Evolutionary conservation across 2,329 filamentous ascomycete species (phyloP).

Genomic region (Ilyonectria sp.): DNA sequence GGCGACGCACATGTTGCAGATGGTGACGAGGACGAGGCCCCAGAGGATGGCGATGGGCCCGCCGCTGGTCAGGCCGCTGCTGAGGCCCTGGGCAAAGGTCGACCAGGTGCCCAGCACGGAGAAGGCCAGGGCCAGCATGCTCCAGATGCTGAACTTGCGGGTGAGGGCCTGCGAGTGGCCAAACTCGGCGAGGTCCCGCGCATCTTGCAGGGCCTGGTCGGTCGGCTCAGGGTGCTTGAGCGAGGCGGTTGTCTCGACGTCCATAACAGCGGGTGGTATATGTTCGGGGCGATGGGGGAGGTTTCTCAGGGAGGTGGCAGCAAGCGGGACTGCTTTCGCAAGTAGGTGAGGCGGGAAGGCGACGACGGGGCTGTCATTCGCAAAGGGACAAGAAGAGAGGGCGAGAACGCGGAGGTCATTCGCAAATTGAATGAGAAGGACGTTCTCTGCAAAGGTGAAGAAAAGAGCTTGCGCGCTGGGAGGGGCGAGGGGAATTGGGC

Average conservation of each 20-base stretch:
- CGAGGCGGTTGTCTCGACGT: conserved; percentile 44
- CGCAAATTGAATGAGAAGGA: conserved; percentile 5
- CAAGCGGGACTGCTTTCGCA: background rate
- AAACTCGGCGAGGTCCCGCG: conserved; percentile 57
- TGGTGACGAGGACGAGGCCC: conserved; percentile 67
- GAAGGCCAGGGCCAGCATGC: conserved; percentile 71
- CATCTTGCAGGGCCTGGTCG: conserved; percentile 53
- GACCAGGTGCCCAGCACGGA: conserved; percentile 72
- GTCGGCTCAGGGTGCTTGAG: conserved; percentile 41
- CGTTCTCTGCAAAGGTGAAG: background rate
- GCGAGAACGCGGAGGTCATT: conserved; percentile 12
- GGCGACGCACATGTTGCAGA: conserved; percentile 68
- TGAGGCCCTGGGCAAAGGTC: conserved; percentile 66
- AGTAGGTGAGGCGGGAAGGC: background rate
- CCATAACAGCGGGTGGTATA: conserved; percentile 39
- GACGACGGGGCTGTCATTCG: background rate
- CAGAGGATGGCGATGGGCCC: conserved; percentile 69
- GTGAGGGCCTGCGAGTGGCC: conserved; percentile 58
- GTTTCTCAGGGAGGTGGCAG: background rate
- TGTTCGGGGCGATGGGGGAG: background rate
- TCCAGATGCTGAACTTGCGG: conserved; percentile 67
- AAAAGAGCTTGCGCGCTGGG: background rate
- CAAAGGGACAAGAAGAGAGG: background rate
- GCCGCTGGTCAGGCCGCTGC: conserved; percentile 67
- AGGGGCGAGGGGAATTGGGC: background rate